Evolutionary conservation across 768 basidiomycete species (phyloP).

Genomic region (Dacryopinax spathularia): DNA sequence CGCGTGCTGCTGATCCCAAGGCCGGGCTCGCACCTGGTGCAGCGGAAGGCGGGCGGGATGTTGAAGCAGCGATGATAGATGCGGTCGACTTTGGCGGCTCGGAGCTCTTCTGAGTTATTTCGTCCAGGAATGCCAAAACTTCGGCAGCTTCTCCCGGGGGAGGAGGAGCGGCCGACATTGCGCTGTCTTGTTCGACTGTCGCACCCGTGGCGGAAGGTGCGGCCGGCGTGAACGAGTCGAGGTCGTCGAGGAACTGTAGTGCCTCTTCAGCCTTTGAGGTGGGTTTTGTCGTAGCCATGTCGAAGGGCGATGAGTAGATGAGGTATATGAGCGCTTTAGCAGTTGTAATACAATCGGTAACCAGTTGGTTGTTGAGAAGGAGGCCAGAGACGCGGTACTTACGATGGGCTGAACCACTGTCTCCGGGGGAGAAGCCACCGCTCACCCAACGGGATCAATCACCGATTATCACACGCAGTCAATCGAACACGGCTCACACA

Average conservation of each 20-base stretch:
- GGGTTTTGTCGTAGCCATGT: neutral
- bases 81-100: constrained; percentile 50
- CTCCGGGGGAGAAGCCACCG: neutral
- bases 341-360: too few species aligned
- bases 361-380: too few species aligned
- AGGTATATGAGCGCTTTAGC: neutral
- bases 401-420: neutral
- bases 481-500: too few species aligned
- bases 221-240: constrained; percentile 50
- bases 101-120: constrained; percentile 82
- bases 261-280: constrained; percentile 43
- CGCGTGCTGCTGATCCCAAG: neutral
- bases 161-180: too few species aligned
- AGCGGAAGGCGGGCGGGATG: constrained; percentile 28
- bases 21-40: constrained; percentile 4
- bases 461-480: constrained; percentile 3
- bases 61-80: constrained; percentile 18
- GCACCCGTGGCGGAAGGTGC: constrained; percentile 8
- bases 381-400: too few species aligned
- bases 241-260: constrained; percentile 82
- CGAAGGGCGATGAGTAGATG: neutral
- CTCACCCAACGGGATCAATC: neutral
- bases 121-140: constrained; percentile 84
- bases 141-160: constrained; percentile 59
- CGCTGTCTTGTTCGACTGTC: too few species aligned